Conservation (phyloP, 805 yeast species). For the Zygosaccharomyces gambellarensis region DNA sequence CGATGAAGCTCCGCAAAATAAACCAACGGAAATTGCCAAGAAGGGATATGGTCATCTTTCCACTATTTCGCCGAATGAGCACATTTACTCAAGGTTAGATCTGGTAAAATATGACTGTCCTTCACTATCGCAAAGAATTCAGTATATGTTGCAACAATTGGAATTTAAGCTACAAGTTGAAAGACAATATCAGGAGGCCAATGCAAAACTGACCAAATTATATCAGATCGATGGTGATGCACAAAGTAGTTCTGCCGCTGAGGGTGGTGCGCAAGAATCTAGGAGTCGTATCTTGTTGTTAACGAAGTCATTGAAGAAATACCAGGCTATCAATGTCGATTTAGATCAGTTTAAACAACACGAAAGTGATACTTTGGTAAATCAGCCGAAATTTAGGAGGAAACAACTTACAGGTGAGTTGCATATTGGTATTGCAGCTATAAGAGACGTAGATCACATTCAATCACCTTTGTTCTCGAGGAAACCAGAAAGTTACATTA, state of each 20-base stretch:
- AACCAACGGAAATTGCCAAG: background rate
- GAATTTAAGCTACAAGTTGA: constrained; percentile 94
- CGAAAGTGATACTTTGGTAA: constrained; percentile 55
- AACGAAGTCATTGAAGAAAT: constrained; percentile 77
- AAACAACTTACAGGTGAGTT: constrained; percentile 81
- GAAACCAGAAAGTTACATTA: constrained; percentile 72
- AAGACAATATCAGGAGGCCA: constrained; percentile 87
- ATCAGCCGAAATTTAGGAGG: constrained; percentile 69
- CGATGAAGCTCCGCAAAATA: constrained; percentile 5
- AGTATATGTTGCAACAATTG: constrained; percentile 89
- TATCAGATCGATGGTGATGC: constrained; percentile 91
- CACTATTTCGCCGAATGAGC: constrained; percentile 34
- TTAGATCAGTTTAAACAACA: constrained; percentile 52
- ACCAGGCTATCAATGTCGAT: constrained; percentile 80
- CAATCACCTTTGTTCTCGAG: constrained; percentile 75
- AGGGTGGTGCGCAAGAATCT: constrained; percentile 78
- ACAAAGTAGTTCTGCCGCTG: constrained; percentile 79
- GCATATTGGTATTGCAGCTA: constrained; percentile 64
- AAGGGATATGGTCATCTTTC: constrained; percentile 36
- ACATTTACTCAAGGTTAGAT: constrained; percentile 62
- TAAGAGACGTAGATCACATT: constrained; percentile 89
- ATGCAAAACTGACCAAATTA: constrained; percentile 78
- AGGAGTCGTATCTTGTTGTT: constrained; percentile 80
- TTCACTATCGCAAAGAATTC: constrained; percentile 88
- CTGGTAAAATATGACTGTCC: constrained; percentile 90